phyloP scores from a whole-genome alignment of 768 basidiomycete species.

The Collybia sordida region DNA sequence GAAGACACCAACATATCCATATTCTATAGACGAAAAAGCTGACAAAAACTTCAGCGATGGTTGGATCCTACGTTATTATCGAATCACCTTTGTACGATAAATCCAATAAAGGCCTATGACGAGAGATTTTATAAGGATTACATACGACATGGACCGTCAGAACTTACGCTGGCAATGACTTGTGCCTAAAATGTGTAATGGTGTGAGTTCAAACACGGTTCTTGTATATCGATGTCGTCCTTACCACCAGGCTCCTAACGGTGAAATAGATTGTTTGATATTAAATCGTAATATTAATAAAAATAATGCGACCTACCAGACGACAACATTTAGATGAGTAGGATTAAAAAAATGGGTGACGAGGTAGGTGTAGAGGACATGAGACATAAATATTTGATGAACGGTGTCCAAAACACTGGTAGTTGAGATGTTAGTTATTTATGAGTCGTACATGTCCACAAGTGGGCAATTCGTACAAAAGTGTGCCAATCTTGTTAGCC shows the following conservation, averaged over 20 bases:
- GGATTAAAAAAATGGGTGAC: conserved; percentile 8
- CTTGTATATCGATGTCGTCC: not conserved
- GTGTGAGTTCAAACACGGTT: not conserved
- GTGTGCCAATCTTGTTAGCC: not conserved
- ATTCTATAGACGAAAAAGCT: conserved; percentile 11
- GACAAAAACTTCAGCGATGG: not conserved
- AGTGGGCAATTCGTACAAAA: not conserved
- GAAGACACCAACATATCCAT: conserved; percentile 7
- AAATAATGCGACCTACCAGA: conserved; percentile 1
- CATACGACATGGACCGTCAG: not conserved
- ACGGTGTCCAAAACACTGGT: conserved; percentile 8
- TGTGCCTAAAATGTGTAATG: not conserved
- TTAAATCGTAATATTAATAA: not conserved
- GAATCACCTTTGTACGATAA: conserved; percentile 6
- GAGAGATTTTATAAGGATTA: not conserved
- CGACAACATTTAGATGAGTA: conserved; percentile 5
- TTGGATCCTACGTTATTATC: not conserved
- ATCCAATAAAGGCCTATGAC: conserved; percentile 4
- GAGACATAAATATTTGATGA: conserved; percentile 7
- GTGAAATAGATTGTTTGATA: not conserved
- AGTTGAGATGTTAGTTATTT: not conserved
- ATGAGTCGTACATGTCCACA: too few species aligned
- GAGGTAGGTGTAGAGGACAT: conserved; percentile 7
- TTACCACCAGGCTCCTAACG: conserved; percentile 8
- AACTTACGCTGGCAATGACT: conserved; percentile 4